phyloP scores from a whole-genome alignment of 2,329 filamentous ascomycete genomes.

The Aquanectria penicillioides region DNA sequence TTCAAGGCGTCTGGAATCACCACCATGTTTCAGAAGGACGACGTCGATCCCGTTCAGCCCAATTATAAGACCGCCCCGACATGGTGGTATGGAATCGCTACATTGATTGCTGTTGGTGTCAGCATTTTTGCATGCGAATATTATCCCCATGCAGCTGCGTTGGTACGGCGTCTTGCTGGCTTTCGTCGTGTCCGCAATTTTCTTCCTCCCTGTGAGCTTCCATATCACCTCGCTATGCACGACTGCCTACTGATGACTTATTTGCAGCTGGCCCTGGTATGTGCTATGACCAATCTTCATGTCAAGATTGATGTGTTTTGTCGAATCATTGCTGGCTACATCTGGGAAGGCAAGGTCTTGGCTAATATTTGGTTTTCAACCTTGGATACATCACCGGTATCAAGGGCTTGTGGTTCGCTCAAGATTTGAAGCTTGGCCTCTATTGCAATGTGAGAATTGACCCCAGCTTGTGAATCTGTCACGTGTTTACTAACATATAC shows the following conservation, averaged over 20 bases:
- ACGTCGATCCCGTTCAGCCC: slow-evolving; percentile 16
- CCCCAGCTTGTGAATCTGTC: neutral
- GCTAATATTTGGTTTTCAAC: slow-evolving; percentile 52
- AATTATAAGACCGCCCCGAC: slow-evolving; percentile 32
- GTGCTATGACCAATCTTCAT: slow-evolving; percentile 55
- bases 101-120: slow-evolving; percentile 35
- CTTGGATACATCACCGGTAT: slow-evolving; percentile 53
- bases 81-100: slow-evolving; percentile 40
- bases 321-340: slow-evolving; percentile 56
- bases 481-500: slow-evolving; percentile 6
- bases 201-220: slow-evolving; percentile 37
- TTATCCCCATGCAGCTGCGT: slow-evolving; percentile 43
- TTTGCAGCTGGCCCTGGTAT: slow-evolving; percentile 43
- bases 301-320: slow-evolving; percentile 57
- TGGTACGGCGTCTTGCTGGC: slow-evolving; percentile 47
- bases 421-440: slow-evolving; percentile 58
- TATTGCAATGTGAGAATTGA: slow-evolving; percentile 45
- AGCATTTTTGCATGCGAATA: slow-evolving; percentile 45
- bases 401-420: slow-evolving; percentile 53
- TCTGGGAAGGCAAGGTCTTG: slow-evolving; percentile 54
- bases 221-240: too few relatives aligned
- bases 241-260: neutral
- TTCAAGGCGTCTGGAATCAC: slow-evolving; percentile 17
- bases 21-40: neutral
- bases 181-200: slow-evolving; percentile 40